phyloP scores from a whole-genome alignment of 805 yeast genomes.

The Ogataea ganodermae region DNA sequence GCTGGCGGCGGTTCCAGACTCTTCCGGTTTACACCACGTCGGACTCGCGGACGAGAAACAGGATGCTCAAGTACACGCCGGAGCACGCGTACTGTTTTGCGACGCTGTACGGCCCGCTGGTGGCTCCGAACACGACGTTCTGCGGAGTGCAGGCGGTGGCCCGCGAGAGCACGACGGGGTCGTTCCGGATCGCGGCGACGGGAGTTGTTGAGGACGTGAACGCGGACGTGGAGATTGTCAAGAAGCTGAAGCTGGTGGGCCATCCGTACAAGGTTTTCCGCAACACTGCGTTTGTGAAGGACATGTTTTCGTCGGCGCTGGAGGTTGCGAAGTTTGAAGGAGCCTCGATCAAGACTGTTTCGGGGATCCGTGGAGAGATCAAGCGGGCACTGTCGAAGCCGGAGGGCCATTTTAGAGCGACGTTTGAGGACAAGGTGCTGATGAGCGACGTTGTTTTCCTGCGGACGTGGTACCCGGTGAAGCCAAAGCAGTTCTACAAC shows the following conservation, averaged over 20 bases:
- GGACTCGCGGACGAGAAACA: constrained; percentile 95
- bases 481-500: constrained; percentile 86
- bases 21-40: constrained; percentile 94
- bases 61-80: constrained; percentile 97
- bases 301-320: constrained; percentile 88
- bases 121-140: constrained; percentile 96
- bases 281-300: constrained; percentile 96
- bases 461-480: constrained; percentile 97
- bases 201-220: constrained; percentile 95
- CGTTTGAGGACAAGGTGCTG: constrained; percentile 92
- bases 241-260: constrained; percentile 93
- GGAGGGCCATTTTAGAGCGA: constrained; percentile 94
- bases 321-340: constrained; percentile 99
- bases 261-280: constrained; percentile 90
- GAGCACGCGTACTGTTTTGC: constrained; percentile 97
- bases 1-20: constrained; percentile 99
- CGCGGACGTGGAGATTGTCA: constrained; percentile 86
- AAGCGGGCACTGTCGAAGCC: constrained; percentile 92
- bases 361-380: constrained; percentile 97
- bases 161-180: constrained; percentile 78
- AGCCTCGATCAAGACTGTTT: constrained; percentile 92
- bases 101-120: constrained; percentile 94
- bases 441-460: constrained; percentile 87
- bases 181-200: constrained; percentile 94
- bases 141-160: constrained; percentile 93